Percentiles rank a stretch among this genome's conserved stretches.
Conservation (phyloP, 495 filamentous ascomycete genomes). For the Penicillium subrubescens region DNA sequence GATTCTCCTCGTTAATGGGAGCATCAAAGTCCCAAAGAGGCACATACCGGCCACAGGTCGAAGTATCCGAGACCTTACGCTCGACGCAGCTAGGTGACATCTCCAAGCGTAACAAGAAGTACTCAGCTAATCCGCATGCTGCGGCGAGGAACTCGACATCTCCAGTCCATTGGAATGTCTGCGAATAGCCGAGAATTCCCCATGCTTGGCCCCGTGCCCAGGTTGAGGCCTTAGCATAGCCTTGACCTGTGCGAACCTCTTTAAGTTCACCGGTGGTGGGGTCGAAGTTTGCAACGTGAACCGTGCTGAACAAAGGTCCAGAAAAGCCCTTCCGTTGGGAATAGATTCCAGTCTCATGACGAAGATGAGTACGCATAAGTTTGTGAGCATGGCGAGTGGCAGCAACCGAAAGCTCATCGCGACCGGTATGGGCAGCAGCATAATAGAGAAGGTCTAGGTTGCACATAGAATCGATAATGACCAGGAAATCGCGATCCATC, state of each 20-base stretch:
- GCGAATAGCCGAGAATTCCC: constrained; percentile 47
- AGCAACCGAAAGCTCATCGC: constrained; percentile 27
- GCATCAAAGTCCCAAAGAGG: constrained; percentile 47
- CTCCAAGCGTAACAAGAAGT: constrained; percentile 35
- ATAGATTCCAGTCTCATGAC: constrained; percentile 22
- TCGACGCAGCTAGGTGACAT: constrained; percentile 21
- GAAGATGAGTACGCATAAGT: constrained; percentile 33
- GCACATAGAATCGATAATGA: constrained; percentile 50
- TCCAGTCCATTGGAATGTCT: constrained; percentile 46
- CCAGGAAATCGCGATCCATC: constrained; percentile 35
- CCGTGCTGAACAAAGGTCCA: constrained; percentile 28
- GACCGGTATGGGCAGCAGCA: constrained; percentile 34
- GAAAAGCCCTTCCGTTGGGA: constrained; percentile 10
- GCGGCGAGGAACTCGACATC: constrained; percentile 37
- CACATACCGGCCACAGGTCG: constrained; percentile 26
- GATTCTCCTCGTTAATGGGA: constrained; percentile 26
- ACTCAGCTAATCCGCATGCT: constrained; percentile 38
- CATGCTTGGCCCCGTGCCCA: constrained; percentile 50
- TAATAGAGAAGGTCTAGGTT: constrained; percentile 48
- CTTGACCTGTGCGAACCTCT: constrained; percentile 39
- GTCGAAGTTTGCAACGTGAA: constrained; percentile 45
- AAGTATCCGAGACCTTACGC: background rate
- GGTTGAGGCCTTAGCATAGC: constrained; percentile 37
- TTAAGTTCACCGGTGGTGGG: constrained; percentile 39
- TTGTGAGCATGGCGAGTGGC: constrained; percentile 40